A percentile compares a stretch with the other conserved stretches of the same genome.
phyloP scores from a whole-genome alignment of 2,329 filamentous ascomycete genomes.

The Apiospora rasikravindrae region DNA sequence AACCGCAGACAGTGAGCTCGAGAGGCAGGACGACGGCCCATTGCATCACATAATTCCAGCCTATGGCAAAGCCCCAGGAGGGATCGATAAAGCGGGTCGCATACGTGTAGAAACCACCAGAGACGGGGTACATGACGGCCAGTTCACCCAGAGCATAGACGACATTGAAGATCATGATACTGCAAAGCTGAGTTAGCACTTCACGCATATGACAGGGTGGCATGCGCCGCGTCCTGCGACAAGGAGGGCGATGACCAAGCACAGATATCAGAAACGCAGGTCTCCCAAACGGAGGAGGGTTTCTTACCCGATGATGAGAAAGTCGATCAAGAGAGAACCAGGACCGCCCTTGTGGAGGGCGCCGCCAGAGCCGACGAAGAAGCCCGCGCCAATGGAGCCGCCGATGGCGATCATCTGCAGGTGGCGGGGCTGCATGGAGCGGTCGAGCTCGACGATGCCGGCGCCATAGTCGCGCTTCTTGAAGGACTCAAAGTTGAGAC shows the following conservation, averaged over 20 bases:
- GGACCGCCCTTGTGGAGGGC: slow-evolving; percentile 54
- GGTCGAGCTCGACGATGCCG: slow-evolving; percentile 45
- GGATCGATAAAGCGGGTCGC: slow-evolving; percentile 57
- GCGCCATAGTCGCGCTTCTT: slow-evolving; percentile 43
- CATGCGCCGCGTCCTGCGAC: neutral
- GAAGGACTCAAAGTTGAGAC: slow-evolving; percentile 48
- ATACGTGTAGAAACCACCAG: slow-evolving; percentile 58
- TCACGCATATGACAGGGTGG: neutral
- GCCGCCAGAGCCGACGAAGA: slow-evolving; percentile 64
- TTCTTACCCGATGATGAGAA: slow-evolving; percentile 55
- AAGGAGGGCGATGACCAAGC: neutral
- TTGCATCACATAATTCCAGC: slow-evolving; percentile 53
- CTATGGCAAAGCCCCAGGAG: slow-evolving; percentile 50
- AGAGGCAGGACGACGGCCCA: slow-evolving; percentile 54
- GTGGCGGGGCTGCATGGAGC: slow-evolving; percentile 53
- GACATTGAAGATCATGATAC: slow-evolving; percentile 64
- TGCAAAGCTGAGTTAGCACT: neutral
- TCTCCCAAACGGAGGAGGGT: neutral
- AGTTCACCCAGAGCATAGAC: slow-evolving; percentile 64
- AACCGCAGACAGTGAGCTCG: slow-evolving; percentile 53
- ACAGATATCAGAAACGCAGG: neutral
- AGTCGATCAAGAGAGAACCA: slow-evolving; percentile 52
- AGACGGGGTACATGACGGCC: slow-evolving; percentile 55
- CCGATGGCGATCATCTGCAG: slow-evolving; percentile 60
- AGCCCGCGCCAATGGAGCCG: slow-evolving; percentile 64